These are phyloP conservation scores for Ceratocystis albifundus DNA, from an alignment of 2,329 filamentous ascomycete species.

Conservation along the genomic window DNA sequence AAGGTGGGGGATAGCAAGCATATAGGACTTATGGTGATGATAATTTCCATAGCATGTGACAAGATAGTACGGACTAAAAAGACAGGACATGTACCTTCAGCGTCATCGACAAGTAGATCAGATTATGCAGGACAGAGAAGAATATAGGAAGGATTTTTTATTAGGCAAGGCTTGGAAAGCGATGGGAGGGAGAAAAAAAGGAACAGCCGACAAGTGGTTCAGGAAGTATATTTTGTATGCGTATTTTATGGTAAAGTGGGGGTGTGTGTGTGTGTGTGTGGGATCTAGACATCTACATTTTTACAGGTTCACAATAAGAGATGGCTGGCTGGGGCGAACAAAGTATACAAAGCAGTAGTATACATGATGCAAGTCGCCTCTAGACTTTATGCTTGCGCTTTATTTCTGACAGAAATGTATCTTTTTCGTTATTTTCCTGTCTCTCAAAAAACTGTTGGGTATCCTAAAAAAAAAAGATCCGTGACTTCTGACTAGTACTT, in stretches of 20 bases:
- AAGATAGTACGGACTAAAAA: not conserved
- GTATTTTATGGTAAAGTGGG: not conserved
- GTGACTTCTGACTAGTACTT: not conserved
- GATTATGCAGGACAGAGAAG: slow-evolving; percentile 5
- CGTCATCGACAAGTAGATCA: not conserved
- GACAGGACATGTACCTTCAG: not conserved
- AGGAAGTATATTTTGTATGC: too few relatives aligned
- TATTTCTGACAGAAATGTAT: not conserved
- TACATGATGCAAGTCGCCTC: not conserved
- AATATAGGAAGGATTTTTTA: not conserved
- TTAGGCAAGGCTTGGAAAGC: not conserved
- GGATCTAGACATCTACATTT: not conserved
- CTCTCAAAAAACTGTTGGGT: not conserved
- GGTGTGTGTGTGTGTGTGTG: too few relatives aligned
- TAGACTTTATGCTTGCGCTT: not conserved
- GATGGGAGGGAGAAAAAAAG: too few relatives aligned
- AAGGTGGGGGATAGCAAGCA: too few relatives aligned
- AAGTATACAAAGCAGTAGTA: not conserved
- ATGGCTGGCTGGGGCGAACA: not conserved
- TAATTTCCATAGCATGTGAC: not conserved
- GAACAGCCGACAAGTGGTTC: too few relatives aligned
- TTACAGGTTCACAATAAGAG: not conserved
- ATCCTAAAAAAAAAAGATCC: not conserved
- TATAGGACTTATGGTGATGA: too few relatives aligned
- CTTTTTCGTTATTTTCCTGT: not conserved